Conservation (phyloP, 2,329 filamentous ascomycete species). For the Diaporthe velutina region DNA sequence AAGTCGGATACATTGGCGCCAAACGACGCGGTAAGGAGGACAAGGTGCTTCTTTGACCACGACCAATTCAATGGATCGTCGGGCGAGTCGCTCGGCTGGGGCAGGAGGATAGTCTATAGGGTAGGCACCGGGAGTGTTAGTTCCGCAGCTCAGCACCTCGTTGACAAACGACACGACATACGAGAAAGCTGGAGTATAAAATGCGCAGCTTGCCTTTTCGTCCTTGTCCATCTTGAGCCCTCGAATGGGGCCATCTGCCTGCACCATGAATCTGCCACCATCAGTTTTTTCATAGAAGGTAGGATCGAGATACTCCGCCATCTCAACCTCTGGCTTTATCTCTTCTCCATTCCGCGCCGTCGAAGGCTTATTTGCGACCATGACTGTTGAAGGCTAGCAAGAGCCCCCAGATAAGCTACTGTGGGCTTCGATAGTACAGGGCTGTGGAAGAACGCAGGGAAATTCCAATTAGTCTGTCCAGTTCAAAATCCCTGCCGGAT, state of each 20-base stretch:
- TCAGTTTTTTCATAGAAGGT: neutral
- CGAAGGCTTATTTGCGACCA: neutral
- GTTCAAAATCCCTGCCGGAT: too few relatives aligned
- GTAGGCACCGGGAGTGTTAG: neutral
- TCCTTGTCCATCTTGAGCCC: slow-evolving; percentile 3
- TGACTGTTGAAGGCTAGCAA: neutral
- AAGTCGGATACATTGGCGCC: slow-evolving; percentile 38
- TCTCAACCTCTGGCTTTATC: neutral
- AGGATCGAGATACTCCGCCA: neutral
- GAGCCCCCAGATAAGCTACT: too few relatives aligned
- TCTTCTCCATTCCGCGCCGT: neutral
- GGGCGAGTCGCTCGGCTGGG: slow-evolving; percentile 37
- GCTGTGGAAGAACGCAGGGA: neutral
- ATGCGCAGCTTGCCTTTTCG: neutral
- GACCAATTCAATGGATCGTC: slow-evolving; percentile 43
- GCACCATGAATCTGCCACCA: neutral
- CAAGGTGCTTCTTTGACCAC: slow-evolving; percentile 40
- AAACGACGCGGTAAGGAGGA: slow-evolving; percentile 38
- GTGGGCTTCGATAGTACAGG: neutral
- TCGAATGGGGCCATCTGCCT: neutral
- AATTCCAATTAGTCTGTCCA: neutral
- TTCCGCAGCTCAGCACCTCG: neutral
- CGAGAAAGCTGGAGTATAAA: neutral
- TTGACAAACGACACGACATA: neutral
- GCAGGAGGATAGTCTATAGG: slow-evolving; percentile 15